Conservation (phyloP, 2,329 filamentous ascomycete species). For the Trematosphaeria pertusa region DNA sequence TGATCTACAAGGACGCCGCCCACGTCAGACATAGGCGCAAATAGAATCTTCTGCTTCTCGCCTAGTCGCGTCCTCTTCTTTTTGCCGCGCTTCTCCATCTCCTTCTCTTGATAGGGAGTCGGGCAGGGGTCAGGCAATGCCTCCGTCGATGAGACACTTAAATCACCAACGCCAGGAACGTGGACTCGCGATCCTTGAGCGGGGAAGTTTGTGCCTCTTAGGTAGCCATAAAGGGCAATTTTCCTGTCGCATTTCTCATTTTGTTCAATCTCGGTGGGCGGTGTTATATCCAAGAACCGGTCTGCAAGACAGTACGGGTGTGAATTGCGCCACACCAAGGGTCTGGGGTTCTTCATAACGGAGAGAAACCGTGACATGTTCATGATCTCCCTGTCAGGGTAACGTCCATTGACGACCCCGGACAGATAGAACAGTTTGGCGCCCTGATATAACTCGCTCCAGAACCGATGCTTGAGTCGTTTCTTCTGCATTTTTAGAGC, state of each 20-base stretch:
- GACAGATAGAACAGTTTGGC: constrained; percentile 97
- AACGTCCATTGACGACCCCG: constrained; percentile 94
- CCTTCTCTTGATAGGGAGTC: constrained; percentile 89
- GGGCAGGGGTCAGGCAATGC: constrained; percentile 92
- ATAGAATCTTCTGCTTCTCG: constrained; percentile 95
- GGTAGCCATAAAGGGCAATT: constrained; percentile 89
- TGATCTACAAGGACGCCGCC: constrained; percentile 96
- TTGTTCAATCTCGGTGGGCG: constrained; percentile 88
- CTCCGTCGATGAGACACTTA: constrained; percentile 83
- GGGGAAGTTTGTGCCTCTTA: constrained; percentile 93
- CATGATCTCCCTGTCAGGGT: constrained; percentile 94
- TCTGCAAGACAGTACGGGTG: constrained; percentile 95
- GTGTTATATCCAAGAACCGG: constrained; percentile 93
- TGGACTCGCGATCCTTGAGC: constrained; percentile 86
- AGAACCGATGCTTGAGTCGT: constrained; percentile 91
- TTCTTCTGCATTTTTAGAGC: constrained; percentile 94
- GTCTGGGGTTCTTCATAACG: constrained; percentile 98
- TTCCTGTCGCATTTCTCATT: constrained; percentile 90
- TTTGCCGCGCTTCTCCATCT: constrained; percentile 82
- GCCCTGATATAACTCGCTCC: constrained; percentile 96
- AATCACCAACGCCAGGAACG: constrained; percentile 89
- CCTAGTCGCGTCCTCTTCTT: constrained; percentile 80
- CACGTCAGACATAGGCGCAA: constrained; percentile 98
- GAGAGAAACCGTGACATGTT: constrained; percentile 94
- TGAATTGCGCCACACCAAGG: constrained; percentile 94